Evolutionary conservation across 2,329 filamentous ascomycete species (phyloP).

Genomic region (Verticillium nonalfalfae): DNA sequence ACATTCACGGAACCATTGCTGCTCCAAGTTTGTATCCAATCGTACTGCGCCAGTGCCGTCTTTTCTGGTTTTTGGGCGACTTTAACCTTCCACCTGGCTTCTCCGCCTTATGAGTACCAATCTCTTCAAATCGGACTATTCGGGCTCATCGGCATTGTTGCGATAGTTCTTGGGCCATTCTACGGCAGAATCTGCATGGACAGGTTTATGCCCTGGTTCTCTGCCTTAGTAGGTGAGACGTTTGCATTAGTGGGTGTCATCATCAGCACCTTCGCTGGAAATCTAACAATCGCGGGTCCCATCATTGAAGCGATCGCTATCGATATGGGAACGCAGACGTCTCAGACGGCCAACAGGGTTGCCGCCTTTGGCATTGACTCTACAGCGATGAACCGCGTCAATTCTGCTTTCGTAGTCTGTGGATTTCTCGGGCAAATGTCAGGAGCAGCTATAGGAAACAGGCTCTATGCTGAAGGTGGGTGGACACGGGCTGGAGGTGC

Average conservation of each 20-base stretch:
- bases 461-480: conserved; percentile 41
- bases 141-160: conserved; percentile 65
- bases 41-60: conserved; percentile 48
- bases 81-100: too few relatives aligned
- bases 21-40: conserved; percentile 61
- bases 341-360: conserved; percentile 65
- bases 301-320: conserved; percentile 63
- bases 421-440: conserved; percentile 70
- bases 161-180: conserved; percentile 61
- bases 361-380: conserved; percentile 66
- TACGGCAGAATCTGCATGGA: conserved; percentile 68
- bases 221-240: conserved; percentile 51
- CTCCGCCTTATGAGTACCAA: too few relatives aligned
- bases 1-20: conserved; percentile 60
- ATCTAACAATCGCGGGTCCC: conserved; percentile 60
- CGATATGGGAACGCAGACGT: conserved; percentile 65
- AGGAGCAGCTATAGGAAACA: conserved; percentile 54
- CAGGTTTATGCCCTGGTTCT: conserved; percentile 59
- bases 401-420: conserved; percentile 74
- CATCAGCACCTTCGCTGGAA: conserved; percentile 63
- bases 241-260: conserved; percentile 55
- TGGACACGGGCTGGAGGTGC: conserved; percentile 29
- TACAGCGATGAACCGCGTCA: conserved; percentile 65
- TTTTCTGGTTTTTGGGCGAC: conserved; percentile 32
- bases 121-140: conserved; percentile 51